Evolutionary conservation across 1,284 basidiomycete genomes (phyloP).

Genomic region (Pseudozyma hubeiensis): DNA sequence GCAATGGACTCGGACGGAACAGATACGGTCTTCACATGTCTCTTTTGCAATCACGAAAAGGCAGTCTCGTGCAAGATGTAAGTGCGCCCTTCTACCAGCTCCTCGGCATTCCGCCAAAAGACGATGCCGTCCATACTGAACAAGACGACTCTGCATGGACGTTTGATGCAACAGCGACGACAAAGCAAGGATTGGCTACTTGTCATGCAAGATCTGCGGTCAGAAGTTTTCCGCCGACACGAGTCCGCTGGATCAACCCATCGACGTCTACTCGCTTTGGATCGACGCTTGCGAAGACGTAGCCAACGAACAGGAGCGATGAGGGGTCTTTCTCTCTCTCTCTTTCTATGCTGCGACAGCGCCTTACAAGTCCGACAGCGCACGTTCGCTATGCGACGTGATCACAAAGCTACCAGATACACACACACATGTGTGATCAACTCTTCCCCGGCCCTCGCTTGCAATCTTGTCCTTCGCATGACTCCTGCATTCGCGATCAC

Average conservation of each 20-base stretch:
- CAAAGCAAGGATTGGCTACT: conserved; percentile 60
- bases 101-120: too few species aligned
- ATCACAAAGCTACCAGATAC: too few species aligned
- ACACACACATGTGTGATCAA: too few species aligned
- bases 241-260: conserved; percentile 82
- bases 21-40: conserved; percentile 70
- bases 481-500: too few species aligned
- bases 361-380: too few species aligned
- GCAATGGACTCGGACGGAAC: conserved; percentile 5
- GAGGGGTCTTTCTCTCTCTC: neutral
- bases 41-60: conserved; percentile 92
- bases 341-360: neutral
- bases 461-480: too few species aligned
- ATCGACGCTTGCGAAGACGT: conserved; percentile 89
- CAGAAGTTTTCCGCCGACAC: conserved; percentile 63
- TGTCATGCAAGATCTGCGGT: conserved; percentile 66
- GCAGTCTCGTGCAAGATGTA: conserved; percentile 85
- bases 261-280: conserved; percentile 90
- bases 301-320: conserved; percentile 70
- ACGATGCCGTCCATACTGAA: too few species aligned
- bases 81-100: conserved; percentile 68
- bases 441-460: too few species aligned
- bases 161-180: conserved; percentile 65
- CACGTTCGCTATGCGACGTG: too few species aligned
- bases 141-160: too few species aligned